phyloP scores from a whole-genome alignment of 2,329 filamentous ascomycete species.

The Aspergillus texensis region DNA sequence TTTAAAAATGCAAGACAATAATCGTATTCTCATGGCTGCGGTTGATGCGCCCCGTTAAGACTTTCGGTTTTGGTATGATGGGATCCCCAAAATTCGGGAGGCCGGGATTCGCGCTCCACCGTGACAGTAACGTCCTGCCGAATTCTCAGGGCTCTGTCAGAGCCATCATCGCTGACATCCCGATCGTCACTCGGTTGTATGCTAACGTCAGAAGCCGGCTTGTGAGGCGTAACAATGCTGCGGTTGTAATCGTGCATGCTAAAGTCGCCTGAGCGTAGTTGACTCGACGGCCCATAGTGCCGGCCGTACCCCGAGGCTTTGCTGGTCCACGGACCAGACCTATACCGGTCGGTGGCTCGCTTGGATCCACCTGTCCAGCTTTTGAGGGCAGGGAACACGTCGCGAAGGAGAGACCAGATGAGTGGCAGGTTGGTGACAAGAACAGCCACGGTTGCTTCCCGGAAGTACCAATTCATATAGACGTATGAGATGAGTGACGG shows the following conservation, averaged over 20 bases:
- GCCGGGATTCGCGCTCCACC: slow-evolving; percentile 22
- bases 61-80: not conserved
- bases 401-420: slow-evolving; percentile 54
- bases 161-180: slow-evolving; percentile 39
- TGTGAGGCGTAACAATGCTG: slow-evolving; percentile 30
- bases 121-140: slow-evolving; percentile 43
- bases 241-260: slow-evolving; percentile 34
- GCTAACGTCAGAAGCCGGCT: slow-evolving; percentile 32
- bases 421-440: slow-evolving; percentile 56
- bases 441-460: slow-evolving; percentile 48
- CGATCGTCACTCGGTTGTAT: slow-evolving; percentile 31
- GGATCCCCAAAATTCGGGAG: slow-evolving; percentile 16
- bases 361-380: slow-evolving; percentile 45
- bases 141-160: slow-evolving; percentile 40
- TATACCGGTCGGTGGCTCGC: slow-evolving; percentile 36
- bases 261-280: slow-evolving; percentile 32
- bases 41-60: not conserved
- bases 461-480: slow-evolving; percentile 54
- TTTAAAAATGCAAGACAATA: not conserved
- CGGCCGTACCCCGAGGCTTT: slow-evolving; percentile 27
- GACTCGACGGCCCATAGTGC: slow-evolving; percentile 33
- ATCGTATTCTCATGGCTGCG: slow-evolving; percentile 14
- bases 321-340: slow-evolving; percentile 36
- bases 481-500: slow-evolving; percentile 44
- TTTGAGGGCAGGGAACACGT: slow-evolving; percentile 49